Percentiles rank a stretch among this genome's conserved stretches.
phyloP scores from a whole-genome alignment of 2,329 filamentous ascomycete genomes.

The Samsoniella hepiali region DNA sequence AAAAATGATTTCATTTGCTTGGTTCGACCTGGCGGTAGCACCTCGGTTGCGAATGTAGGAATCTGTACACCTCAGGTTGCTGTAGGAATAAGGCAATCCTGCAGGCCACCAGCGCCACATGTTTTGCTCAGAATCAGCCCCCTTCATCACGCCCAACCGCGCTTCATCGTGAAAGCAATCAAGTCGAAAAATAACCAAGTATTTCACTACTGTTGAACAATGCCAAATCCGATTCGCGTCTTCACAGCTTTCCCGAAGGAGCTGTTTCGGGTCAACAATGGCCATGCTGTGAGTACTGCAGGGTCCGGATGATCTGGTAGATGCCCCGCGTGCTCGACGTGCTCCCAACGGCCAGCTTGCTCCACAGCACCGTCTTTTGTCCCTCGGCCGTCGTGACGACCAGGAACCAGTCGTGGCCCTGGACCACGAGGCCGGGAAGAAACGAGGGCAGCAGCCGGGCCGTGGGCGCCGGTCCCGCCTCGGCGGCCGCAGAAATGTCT shows the following conservation, averaged over 20 bases:
- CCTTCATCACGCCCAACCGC: too few relatives aligned
- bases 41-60: too few relatives aligned
- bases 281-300: conserved; percentile 7
- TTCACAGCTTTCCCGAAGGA: conserved; percentile 18
- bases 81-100: too few relatives aligned
- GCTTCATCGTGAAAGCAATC: too few relatives aligned
- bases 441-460: neutral
- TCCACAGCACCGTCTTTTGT: neutral
- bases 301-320: neutral
- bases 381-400: neutral
- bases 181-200: too few relatives aligned
- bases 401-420: neutral
- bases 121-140: too few relatives aligned
- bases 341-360: neutral
- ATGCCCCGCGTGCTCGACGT: neutral
- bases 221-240: conserved; percentile 15
- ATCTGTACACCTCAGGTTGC: too few relatives aligned
- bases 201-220: neutral
- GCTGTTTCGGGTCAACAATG: conserved; percentile 22
- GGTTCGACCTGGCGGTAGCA: too few relatives aligned
- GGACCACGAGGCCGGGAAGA: neutral
- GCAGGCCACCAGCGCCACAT: too few relatives aligned
- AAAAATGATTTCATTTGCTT: too few relatives aligned
- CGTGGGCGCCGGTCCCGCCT: conserved; percentile 10
- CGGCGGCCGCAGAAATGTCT: too few relatives aligned